Conservation (phyloP, 306 rosid genomes). For the Sindora glabra region DNA sequence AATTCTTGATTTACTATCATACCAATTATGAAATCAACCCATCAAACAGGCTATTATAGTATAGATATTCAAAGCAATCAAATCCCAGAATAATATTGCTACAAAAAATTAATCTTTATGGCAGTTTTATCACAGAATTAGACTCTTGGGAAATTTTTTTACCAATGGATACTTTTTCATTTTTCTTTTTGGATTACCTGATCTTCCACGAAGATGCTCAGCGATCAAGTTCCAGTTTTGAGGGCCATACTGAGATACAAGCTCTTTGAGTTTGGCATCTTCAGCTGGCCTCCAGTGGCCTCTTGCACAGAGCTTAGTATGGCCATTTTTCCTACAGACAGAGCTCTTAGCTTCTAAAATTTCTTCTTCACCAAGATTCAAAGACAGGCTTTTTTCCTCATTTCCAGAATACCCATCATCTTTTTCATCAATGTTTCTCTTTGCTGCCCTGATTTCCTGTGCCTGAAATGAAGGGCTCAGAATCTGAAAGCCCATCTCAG, state of each 20-base stretch:
- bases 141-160: background rate
- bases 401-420: slow-evolving; percentile 2
- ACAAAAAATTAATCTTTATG: background rate
- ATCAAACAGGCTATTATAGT: background rate
- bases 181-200: slow-evolving; percentile 66
- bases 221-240: slow-evolving; percentile 96
- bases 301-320: slow-evolving; percentile 58
- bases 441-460: slow-evolving; percentile 3
- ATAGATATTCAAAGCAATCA: background rate
- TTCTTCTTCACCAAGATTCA: slow-evolving; percentile 37
- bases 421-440: background rate
- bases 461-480: slow-evolving; percentile 13
- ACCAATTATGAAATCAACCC: background rate
- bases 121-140: background rate
- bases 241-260: slow-evolving; percentile 76
- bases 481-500: slow-evolving; percentile 39
- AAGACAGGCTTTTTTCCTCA: slow-evolving; percentile 13
- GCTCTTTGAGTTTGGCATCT: slow-evolving; percentile 72
- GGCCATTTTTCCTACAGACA: slow-evolving; percentile 22
- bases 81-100: background rate
- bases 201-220: slow-evolving; percentile 70
- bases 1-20: background rate
- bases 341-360: slow-evolving; percentile 6
- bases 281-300: slow-evolving; percentile 98
- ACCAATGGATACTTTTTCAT: background rate